Conservation (phyloP, 2,329 filamentous ascomycete species). For the Aspergillus aculeatinus region DNA sequence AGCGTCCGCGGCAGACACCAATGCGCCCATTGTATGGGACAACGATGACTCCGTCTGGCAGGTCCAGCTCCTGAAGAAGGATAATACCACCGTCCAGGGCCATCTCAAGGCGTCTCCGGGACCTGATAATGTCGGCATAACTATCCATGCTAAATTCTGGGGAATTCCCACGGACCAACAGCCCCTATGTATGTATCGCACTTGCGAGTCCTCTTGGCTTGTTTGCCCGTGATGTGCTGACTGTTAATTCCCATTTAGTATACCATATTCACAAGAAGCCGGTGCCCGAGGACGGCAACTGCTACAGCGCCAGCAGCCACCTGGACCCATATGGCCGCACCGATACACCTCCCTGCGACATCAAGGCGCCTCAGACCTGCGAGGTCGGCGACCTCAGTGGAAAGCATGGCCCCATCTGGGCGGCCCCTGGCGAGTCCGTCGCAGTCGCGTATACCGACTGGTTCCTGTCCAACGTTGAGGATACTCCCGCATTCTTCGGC, state of each 20-base stretch:
- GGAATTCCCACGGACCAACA: constrained; percentile 58
- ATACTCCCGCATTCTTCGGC: constrained; percentile 51
- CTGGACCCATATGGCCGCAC: constrained; percentile 69
- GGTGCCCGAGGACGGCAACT: constrained; percentile 68
- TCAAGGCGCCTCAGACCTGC: constrained; percentile 60
- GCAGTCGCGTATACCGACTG: constrained; percentile 45
- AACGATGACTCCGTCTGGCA: constrained; percentile 61
- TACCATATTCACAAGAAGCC: constrained; percentile 71
- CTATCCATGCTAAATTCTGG: constrained; percentile 56
- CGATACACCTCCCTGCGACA: constrained; percentile 62
- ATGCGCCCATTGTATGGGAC: constrained; percentile 49
- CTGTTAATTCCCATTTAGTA: constrained; percentile 32
- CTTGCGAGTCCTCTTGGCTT: constrained; percentile 1
- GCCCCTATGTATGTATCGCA: constrained; percentile 57
- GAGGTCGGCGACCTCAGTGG: constrained; percentile 75
- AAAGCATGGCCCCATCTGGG: constrained; percentile 65
- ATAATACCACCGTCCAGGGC: constrained; percentile 58
- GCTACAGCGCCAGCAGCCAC: constrained; percentile 65
- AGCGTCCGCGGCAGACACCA: constrained; percentile 4
- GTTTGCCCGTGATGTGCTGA: neutral
- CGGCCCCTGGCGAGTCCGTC: constrained; percentile 41
- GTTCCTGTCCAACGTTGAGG: constrained; percentile 48
- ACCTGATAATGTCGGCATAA: constrained; percentile 55
- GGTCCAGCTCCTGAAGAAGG: constrained; percentile 55
- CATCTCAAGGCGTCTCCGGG: constrained; percentile 48